Evolutionary conservation across 805 yeast species (phyloP).

Genomic region (Metschnikowia aberdeeniae): DNA sequence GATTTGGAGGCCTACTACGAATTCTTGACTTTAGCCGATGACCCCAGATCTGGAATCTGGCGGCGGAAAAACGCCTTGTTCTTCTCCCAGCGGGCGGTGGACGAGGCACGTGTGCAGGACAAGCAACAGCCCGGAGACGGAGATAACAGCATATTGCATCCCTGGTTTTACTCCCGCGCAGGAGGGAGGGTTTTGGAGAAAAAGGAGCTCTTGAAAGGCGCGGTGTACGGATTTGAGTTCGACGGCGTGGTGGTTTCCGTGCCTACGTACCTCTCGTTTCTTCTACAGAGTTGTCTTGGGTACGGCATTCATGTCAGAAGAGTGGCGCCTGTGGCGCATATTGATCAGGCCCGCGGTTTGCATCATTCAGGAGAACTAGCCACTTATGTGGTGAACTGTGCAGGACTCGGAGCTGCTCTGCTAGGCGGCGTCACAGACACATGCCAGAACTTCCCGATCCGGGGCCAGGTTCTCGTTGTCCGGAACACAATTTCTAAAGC

Average conservation of each 20-base stretch:
- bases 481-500: conserved; percentile 35
- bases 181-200: conserved; percentile 30
- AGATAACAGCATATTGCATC: conserved; percentile 12
- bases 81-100: conserved; percentile 12
- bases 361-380: conserved; percentile 25
- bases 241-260: conserved; percentile 59
- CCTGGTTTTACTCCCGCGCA: conserved; percentile 49
- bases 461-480: conserved; percentile 56
- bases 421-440: conserved; percentile 46
- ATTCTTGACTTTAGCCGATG: conserved; percentile 44
- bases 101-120: neutral
- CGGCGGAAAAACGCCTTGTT: conserved; percentile 12
- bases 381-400: conserved; percentile 51
- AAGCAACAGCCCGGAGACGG: neutral
- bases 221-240: conserved; percentile 43
- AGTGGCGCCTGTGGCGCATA: conserved; percentile 31
- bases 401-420: conserved; percentile 48
- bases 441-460: conserved; percentile 44
- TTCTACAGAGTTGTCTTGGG: conserved; percentile 42
- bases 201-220: conserved; percentile 39
- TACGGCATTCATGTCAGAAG: conserved; percentile 49
- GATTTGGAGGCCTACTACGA: conserved; percentile 49
- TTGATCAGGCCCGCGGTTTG: conserved; percentile 43
- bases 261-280: conserved; percentile 50
- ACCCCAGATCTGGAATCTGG: conserved; percentile 46